These are phyloP conservation scores for Corinectria fuckeliana DNA, from an alignment of 2,329 filamentous ascomycete genomes.

Conservation along the genomic window DNA sequence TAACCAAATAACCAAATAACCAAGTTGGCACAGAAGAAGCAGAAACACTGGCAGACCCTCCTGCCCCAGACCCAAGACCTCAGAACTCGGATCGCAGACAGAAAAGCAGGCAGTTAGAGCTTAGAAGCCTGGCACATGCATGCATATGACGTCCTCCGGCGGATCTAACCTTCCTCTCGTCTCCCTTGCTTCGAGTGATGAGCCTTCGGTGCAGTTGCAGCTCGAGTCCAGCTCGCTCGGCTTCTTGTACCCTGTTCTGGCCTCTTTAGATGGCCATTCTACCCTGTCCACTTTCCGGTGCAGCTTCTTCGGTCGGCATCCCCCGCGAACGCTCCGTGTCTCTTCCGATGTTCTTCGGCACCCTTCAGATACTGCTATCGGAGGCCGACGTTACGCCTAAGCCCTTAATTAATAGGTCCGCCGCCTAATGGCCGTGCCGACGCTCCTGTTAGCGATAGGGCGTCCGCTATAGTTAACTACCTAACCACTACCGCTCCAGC, in stretches of 20 bases:
- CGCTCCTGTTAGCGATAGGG: slow-evolving; percentile 16
- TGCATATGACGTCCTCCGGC: slow-evolving; percentile 13
- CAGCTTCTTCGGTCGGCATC: not conserved
- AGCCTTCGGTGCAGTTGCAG: slow-evolving; percentile 20
- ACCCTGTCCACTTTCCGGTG: not conserved
- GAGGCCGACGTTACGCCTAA: not conserved
- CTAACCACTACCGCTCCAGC: slow-evolving; percentile 11
- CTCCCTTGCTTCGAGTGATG: slow-evolving; percentile 20
- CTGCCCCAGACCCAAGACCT: slow-evolving; percentile 3
- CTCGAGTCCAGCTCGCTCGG: slow-evolving; percentile 26
- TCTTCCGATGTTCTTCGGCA: slow-evolving; percentile 19
- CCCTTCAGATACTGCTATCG: slow-evolving; percentile 15
- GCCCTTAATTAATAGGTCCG: not conserved
- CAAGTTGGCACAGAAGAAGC: not conserved
- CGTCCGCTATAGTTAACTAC: slow-evolving; percentile 20
- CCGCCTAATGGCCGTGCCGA: slow-evolving; percentile 14
- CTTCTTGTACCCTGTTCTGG: slow-evolving; percentile 30
- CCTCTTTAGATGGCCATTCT: not conserved
- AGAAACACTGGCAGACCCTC: not conserved
- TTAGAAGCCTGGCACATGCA: slow-evolving; percentile 21
- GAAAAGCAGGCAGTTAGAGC: slow-evolving; percentile 15
- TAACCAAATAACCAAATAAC: slow-evolving; percentile 12
- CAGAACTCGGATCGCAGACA: slow-evolving; percentile 11
- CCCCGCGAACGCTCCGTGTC: slow-evolving; percentile 26
- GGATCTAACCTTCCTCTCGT: slow-evolving; percentile 3